A percentile compares a stretch with the other conserved stretches of the same genome.
phyloP scores from a whole-genome alignment of 108 stramenopile species.

The Nitzschia sp. region DNA sequence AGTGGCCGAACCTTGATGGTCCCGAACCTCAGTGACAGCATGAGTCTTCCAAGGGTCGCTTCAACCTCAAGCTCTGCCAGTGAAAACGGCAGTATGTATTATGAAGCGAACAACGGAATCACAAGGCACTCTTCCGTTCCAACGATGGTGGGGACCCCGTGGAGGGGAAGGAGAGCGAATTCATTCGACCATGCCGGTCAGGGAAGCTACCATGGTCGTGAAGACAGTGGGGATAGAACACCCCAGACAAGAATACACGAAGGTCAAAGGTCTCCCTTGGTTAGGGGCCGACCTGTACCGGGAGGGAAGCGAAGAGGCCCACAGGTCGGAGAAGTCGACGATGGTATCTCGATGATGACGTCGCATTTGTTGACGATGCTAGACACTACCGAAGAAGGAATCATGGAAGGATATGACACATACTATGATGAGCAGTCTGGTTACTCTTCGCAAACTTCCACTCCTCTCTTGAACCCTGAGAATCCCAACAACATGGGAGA shows the following conservation, averaged over 20 bases:
- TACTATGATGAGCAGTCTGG: slow-evolving; percentile 23
- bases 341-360: slow-evolving; percentile 84
- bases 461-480: slow-evolving; percentile 13
- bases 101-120: slow-evolving; percentile 13
- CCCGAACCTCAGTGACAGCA: slow-evolving; percentile 20
- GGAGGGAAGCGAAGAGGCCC: slow-evolving; percentile 15
- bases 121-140: not conserved
- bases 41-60: slow-evolving; percentile 32
- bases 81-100: slow-evolving; percentile 24
- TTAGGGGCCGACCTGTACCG: slow-evolving; percentile 5
- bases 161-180: slow-evolving; percentile 26
- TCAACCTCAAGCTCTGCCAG: slow-evolving; percentile 40
- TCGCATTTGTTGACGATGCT: slow-evolving; percentile 82
- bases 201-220: slow-evolving; percentile 23
- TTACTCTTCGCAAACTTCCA: slow-evolving; percentile 10
- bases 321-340: slow-evolving; percentile 42
- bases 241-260: slow-evolving; percentile 13
- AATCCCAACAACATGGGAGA: slow-evolving; percentile 1
- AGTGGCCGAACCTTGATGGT: slow-evolving; percentile 3
- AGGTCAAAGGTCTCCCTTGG: slow-evolving; percentile 14
- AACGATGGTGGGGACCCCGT: slow-evolving; percentile 6
- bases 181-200: slow-evolving; percentile 35
- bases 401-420: slow-evolving; percentile 19
- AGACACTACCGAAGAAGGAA: slow-evolving; percentile 63
- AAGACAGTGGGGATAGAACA: not conserved